Conservation (phyloP, 2,329 filamentous ascomycete species). For the Rhynchosporium graminicola region DNA sequence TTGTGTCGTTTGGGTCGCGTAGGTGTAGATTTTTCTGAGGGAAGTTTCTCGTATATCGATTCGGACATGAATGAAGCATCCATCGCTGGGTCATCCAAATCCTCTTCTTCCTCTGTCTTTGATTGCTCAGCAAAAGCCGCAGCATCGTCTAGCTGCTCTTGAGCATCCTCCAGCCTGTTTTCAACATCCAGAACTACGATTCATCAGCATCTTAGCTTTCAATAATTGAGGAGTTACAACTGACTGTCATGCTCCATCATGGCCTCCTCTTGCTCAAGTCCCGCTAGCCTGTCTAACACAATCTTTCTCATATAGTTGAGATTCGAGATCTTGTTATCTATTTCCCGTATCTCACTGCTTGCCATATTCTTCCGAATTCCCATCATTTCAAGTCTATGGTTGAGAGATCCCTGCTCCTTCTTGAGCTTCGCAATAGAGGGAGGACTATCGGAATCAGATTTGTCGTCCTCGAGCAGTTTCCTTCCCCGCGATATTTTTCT, state of each 20-base stretch:
- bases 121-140: conserved; percentile 56
- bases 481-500: conserved; percentile 73
- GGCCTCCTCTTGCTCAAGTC: conserved; percentile 86
- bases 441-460: conserved; percentile 55
- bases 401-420: conserved; percentile 76
- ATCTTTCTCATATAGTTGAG: conserved; percentile 90
- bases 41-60: conserved; percentile 93
- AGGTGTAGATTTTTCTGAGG: conserved; percentile 53
- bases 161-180: conserved; percentile 60
- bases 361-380: conserved; percentile 96
- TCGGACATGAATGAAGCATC: conserved; percentile 87
- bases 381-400: conserved; percentile 88
- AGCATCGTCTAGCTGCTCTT: conserved; percentile 59
- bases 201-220: conserved; percentile 21
- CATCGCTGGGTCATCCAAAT: conserved; percentile 48
- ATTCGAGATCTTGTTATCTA: conserved; percentile 95
- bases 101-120: conserved; percentile 55
- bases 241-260: conserved; percentile 84
- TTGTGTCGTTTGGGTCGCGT: conserved; percentile 55
- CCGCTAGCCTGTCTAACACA: conserved; percentile 81
- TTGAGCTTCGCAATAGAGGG: conserved; percentile 73
- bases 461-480: conserved; percentile 70
- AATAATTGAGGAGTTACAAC: conserved; percentile 39
- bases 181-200: conserved; percentile 62
- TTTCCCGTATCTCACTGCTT: conserved; percentile 91